These are phyloP conservation scores for Musa schizocarpa DNA, from an alignment of 176 grass and related monocot species.

Conservation along the genomic window DNA sequence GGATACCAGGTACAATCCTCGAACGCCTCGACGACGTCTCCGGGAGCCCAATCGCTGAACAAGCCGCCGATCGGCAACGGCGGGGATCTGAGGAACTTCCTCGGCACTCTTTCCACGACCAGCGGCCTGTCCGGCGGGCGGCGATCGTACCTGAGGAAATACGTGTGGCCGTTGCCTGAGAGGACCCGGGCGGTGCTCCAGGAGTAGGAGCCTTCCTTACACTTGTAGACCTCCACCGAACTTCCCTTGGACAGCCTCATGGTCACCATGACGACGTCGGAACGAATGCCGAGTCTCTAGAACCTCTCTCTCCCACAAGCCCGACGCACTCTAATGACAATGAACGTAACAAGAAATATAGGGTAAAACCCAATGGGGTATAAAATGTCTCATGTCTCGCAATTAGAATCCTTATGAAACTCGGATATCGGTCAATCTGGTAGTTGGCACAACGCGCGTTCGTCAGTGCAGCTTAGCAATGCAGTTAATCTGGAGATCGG, in stretches of 20 bases:
- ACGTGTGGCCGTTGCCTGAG: slow-evolving; percentile 54
- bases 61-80: slow-evolving; percentile 24
- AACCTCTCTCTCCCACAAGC: too few relatives aligned
- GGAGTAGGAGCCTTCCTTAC: slow-evolving; percentile 13
- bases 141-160: slow-evolving; percentile 31
- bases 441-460: too few relatives aligned
- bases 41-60: slow-evolving; percentile 19
- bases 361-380: too few relatives aligned
- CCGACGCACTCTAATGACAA: too few relatives aligned
- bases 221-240: slow-evolving; percentile 39
- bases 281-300: too few relatives aligned
- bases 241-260: slow-evolving; percentile 47
- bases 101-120: slow-evolving; percentile 24
- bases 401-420: too few relatives aligned
- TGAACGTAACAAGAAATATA: too few relatives aligned
- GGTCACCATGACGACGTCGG: not conserved
- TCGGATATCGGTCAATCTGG: too few relatives aligned
- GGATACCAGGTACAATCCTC: slow-evolving; percentile 42
- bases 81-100: slow-evolving; percentile 38
- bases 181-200: slow-evolving; percentile 56
- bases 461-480: too few relatives aligned
- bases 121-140: not conserved
- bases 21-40: slow-evolving; percentile 46
- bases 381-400: too few relatives aligned
- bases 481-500: too few relatives aligned